Percentiles rank a stretch among this genome's conserved stretches.
Evolutionary conservation across 805 yeast species (phyloP).

Genomic region (Myxozyma melibiosi): DNA sequence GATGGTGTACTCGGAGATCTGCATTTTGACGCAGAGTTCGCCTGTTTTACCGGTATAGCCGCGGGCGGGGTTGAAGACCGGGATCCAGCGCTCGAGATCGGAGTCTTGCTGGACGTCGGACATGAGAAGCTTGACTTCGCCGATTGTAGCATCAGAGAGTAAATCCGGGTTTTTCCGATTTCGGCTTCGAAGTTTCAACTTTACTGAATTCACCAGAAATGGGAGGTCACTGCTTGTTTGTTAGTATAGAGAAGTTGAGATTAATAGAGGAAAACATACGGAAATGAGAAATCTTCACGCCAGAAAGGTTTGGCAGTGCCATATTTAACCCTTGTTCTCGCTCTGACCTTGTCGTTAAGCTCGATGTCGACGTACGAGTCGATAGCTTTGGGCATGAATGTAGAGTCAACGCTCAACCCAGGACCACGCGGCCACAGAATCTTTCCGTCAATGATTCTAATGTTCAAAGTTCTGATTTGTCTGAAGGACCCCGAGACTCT

Average conservation of each 20-base stretch:
- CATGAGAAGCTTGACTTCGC: constrained; percentile 28
- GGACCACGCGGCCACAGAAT: constrained; percentile 24
- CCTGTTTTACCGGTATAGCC: constrained; percentile 29
- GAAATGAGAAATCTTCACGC: constrained; percentile 72
- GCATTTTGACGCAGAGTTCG: constrained; percentile 38
- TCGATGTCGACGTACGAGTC: constrained; percentile 65
- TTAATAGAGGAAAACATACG: constrained; percentile 53
- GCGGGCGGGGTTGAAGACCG: constrained; percentile 25
- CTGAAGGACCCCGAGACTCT: constrained; percentile 22
- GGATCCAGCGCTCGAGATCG: constrained; percentile 39
- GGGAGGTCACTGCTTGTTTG: constrained; percentile 56
- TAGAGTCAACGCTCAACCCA: constrained; percentile 13
- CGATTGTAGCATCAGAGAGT: constrained; percentile 19
- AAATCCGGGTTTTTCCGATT: constrained; percentile 16
- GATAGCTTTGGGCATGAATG: constrained; percentile 10
- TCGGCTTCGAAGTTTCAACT: constrained; percentile 25
- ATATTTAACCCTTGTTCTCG: constrained; percentile 67
- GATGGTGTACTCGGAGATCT: constrained; percentile 37
- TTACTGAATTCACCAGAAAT: constrained; percentile 33
- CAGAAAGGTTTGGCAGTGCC: constrained; percentile 67
- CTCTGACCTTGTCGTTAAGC: constrained; percentile 76
- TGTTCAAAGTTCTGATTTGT: constrained; percentile 19
- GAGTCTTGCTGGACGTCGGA: constrained; percentile 23
- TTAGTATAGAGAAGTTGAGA: constrained; percentile 36
- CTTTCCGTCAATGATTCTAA: constrained; percentile 28